A percentile compares a stretch with the other conserved stretches of the same genome.
Conservation (phyloP, 306 rosid genomes). For the Dryas octopetala region DNA sequence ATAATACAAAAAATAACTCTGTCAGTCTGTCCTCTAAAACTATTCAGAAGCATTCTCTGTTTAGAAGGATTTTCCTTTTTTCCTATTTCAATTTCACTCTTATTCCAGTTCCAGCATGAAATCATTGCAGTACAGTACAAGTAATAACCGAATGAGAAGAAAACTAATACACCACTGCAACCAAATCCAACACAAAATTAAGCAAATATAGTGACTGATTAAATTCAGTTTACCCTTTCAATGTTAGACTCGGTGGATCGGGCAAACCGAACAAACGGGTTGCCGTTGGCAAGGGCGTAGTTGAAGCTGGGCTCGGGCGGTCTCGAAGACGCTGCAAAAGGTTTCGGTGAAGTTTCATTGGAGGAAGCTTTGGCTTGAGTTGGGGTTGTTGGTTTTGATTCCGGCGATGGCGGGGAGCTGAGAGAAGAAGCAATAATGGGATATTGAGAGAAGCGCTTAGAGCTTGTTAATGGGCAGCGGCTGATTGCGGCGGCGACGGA, state of each 20-base stretch:
- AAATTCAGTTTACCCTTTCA: constrained; percentile 60
- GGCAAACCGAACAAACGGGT: constrained; percentile 43
- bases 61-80: not conserved
- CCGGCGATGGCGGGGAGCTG: constrained; percentile 59
- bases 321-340: constrained; percentile 43
- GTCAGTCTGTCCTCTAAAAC: not conserved
- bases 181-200: too few species aligned
- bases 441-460: constrained; percentile 19
- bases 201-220: not conserved
- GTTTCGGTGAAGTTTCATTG: constrained; percentile 30
- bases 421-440: constrained; percentile 53
- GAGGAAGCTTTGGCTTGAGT: constrained; percentile 36
- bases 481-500: constrained; percentile 32
- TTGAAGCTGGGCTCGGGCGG: constrained; percentile 40
- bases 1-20: not conserved
- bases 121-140: too few species aligned
- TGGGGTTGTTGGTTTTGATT: constrained; percentile 45
- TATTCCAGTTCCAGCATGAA: not conserved
- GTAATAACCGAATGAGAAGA: too few species aligned
- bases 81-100: not conserved
- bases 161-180: too few species aligned
- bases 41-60: not conserved
- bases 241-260: constrained; percentile 69
- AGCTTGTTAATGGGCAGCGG: constrained; percentile 21
- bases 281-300: constrained; percentile 48